Evolutionary conservation across 768 basidiomycete species (phyloP), one percentile per base, ranked within the genome.

Genomic region (Russula sp.): DNA sequence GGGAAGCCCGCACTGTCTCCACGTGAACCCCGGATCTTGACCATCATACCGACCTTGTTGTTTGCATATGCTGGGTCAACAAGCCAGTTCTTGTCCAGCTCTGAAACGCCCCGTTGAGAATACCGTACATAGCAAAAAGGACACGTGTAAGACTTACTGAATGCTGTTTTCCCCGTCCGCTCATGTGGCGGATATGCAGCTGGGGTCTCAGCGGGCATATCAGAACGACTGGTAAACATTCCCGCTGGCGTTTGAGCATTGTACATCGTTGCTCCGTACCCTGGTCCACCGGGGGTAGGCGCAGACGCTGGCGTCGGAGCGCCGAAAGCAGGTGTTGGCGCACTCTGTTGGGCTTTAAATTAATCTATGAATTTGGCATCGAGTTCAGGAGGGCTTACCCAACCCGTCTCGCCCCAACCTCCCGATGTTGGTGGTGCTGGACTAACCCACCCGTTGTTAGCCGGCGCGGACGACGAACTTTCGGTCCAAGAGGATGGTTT

Each of bases 351-450:
- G 30, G 46, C 10, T 26, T 36, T 34, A n/a, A 9, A 34, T 30
- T 49, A 20, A 44, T 42, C 40, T 22, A 44, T 51, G 26, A 57
- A 26, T 26, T 36, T 14, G 4, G 20, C 24, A 49, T 28, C 28
- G 13, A 55, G n/a, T 38, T 26, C 26, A 48, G n/a, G 16, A n/a
- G 71, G 38, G 71, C 76, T 67, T 81, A 82, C 42, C 82, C 81
- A 30, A 80, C 78, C 59, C 78, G 82, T 24, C 79, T 81, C 76
- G 79, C 81, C 34, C 72, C 75, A 53, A 69, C 70, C 30, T 69
- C 72, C 18, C 71, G 71, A 32, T 65, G 64, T 58, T 67, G 67
- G 26, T 72, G 74, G 48, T 71, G 70, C 56, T 72, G 72, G 57
- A 49, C 69, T 70, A 74, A 65, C 53, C 73, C 71, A n/a, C 16